phyloP scores from a whole-genome alignment of 805 yeast genomes.

The Suhomyces sp. region DNA sequence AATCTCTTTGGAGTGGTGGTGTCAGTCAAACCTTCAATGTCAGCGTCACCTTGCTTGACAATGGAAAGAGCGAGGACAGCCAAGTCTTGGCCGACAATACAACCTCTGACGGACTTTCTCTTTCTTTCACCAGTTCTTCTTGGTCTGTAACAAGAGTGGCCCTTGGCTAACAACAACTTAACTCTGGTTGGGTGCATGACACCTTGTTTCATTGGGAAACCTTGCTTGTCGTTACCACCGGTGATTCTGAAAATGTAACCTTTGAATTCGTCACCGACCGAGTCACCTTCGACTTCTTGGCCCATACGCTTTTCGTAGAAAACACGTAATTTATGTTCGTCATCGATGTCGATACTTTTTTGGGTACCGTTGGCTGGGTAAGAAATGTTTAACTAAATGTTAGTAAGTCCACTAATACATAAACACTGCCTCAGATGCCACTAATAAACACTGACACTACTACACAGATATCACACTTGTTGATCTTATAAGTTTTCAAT shows the following conservation, averaged over 20 bases:
- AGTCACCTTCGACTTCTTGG: conserved; percentile 98
- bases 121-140: conserved; percentile 99
- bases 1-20: conserved; percentile 95
- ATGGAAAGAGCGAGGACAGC: conserved; percentile 91
- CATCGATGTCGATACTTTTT: conserved; percentile 96
- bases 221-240: conserved; percentile 99
- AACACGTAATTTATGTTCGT: conserved; percentile 97
- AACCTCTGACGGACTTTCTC: conserved; percentile 99
- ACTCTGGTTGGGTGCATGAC: conserved; percentile 99
- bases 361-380: conserved; percentile 99
- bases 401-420: background rate
- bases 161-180: conserved; percentile 88
- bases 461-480: too few species aligned
- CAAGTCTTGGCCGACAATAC: conserved; percentile 96
- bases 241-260: conserved; percentile 98
- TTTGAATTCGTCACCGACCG: conserved; percentile 97
- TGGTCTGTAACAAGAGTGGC: conserved; percentile 98
- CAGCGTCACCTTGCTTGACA: conserved; percentile 96
- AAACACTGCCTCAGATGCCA: too few species aligned
- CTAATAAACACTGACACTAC: too few species aligned
- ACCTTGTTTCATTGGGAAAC: conserved; percentile 99
- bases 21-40: conserved; percentile 95
- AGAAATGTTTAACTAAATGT: conserved; percentile 88
- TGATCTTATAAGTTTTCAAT: background rate
- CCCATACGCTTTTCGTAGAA: conserved; percentile 99